Conservation (phyloP, 164 flowering plant species). For the Vitis rotundifolia region DNA sequence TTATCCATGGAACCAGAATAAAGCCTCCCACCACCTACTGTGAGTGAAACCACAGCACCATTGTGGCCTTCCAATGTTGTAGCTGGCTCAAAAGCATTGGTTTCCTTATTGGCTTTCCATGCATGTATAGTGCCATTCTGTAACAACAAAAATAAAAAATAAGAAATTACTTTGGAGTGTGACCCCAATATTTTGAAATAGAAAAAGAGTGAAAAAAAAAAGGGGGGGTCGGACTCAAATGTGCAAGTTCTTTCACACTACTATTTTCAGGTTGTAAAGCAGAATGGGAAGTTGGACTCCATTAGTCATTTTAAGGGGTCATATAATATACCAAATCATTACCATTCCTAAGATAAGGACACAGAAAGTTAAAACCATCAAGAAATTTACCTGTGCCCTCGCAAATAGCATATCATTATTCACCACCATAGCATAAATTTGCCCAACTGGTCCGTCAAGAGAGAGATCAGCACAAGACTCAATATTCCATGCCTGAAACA, state of each 20-base stretch:
- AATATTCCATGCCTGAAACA: constrained; percentile 43
- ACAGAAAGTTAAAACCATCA: no score
- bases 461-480: constrained; percentile 17
- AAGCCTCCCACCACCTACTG: constrained; percentile 32
- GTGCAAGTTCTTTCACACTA: no score
- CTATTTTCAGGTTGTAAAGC: no score
- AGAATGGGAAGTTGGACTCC: no score
- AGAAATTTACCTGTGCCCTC: constrained; percentile 30
- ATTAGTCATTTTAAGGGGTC: no score
- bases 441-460: constrained; percentile 40
- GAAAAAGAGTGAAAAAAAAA: no score
- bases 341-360: no score
- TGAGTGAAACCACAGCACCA: constrained; percentile 34
- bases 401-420: constrained; percentile 32
- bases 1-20: constrained; percentile 51
- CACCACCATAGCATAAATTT: constrained; percentile 31
- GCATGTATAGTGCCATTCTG: constrained; percentile 45
- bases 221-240: no score
- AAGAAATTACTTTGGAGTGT: not conserved
- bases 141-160: not conserved
- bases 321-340: no score
- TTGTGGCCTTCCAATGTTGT: constrained; percentile 37
- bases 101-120: constrained; percentile 31
- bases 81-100: constrained; percentile 14
- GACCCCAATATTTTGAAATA: no score